Conservation (phyloP, 1,284 basidiomycete genomes). For the Neonothopanus nambi region DNA sequence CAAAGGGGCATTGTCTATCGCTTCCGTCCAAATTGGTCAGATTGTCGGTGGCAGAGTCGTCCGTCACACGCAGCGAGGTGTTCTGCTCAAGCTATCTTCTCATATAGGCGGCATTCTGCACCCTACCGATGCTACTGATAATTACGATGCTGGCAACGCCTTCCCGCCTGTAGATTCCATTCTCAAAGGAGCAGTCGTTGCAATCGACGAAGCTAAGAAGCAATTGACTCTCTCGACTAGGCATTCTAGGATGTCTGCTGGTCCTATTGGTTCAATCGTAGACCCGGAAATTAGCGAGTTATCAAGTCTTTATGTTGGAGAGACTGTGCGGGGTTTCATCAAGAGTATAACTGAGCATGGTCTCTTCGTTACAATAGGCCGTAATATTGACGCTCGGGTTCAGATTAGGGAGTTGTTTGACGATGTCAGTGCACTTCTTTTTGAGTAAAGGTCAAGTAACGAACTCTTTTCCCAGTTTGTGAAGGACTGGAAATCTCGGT, state of each 20-base stretch:
- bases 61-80: slow-evolving; percentile 66
- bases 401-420: slow-evolving; percentile 95
- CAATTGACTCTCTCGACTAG: slow-evolving; percentile 81
- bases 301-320: slow-evolving; percentile 70
- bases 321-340: slow-evolving; percentile 83
- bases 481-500: slow-evolving; percentile 92
- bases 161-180: slow-evolving; percentile 70
- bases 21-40: slow-evolving; percentile 70
- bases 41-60: slow-evolving; percentile 78
- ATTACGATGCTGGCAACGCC: slow-evolving; percentile 61
- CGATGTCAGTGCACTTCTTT: slow-evolving; percentile 53
- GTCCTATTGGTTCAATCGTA: slow-evolving; percentile 46
- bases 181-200: slow-evolving; percentile 71
- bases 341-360: slow-evolving; percentile 87
- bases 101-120: slow-evolving; percentile 76
- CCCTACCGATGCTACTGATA: slow-evolving; percentile 80
- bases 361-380: slow-evolving; percentile 87
- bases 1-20: slow-evolving; percentile 61
- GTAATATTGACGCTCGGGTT: slow-evolving; percentile 84
- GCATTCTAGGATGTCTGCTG: slow-evolving; percentile 63
- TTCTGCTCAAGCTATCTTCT: slow-evolving; percentile 73
- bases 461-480: slow-evolving; percentile 73
- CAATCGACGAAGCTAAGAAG: slow-evolving; percentile 64
- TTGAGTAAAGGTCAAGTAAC: background rate
- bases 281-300: slow-evolving; percentile 75